Base-by-base conservation (phyloP, 768 basidiomycete genomes). In the Tephrocybe sp. region DNA sequence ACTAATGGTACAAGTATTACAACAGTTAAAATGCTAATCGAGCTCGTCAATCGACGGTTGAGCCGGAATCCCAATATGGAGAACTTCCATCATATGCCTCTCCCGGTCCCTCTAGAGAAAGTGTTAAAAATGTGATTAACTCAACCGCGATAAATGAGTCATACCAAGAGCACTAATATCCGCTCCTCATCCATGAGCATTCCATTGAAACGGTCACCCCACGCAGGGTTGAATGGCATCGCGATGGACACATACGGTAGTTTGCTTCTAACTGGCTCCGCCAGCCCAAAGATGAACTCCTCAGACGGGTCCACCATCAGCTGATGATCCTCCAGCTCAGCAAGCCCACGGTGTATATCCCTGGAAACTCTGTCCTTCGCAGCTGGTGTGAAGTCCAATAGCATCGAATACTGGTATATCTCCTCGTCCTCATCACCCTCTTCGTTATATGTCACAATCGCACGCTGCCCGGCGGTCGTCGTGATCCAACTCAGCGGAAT, bases 141-240 rank as follows among this genome's bases (percentile, higher is more conserved):
- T 28, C 26, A 23, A 24, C 15, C 11, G 23, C 15, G 17, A 33
- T 26, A 17, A 25, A 50, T 34, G 14, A 43, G 11, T 63, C 68
- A 24, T 51, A 72, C 71, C 39, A 53, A 53, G 12, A 73, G 57
- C 8, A 69, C 71, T 11, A 76, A 38, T 8, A 76, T 45, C 48
- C 72, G 64, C 51, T 74, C 69, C 48, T 76, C 75, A 25, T 75
- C 73, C 56, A 75, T 57, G 50, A 76, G 50, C 10, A 73, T 53
- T 1, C 70, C 71, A 30, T 65, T 53, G 49, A 59, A 72, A 0
- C 36, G 24, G 23, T 57, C 61, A 4, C 30, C 4, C 14, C 48
- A 34, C 12, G 49, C 43, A 1, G 57, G 51, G 5, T 43, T 23
- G 3, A 36, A 40, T n/a, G 50, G 45, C 8, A 47, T 25, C 11